phyloP scores from a whole-genome alignment of 371 early-diverging fungal species.

The Mucor velutinosus region DNA sequence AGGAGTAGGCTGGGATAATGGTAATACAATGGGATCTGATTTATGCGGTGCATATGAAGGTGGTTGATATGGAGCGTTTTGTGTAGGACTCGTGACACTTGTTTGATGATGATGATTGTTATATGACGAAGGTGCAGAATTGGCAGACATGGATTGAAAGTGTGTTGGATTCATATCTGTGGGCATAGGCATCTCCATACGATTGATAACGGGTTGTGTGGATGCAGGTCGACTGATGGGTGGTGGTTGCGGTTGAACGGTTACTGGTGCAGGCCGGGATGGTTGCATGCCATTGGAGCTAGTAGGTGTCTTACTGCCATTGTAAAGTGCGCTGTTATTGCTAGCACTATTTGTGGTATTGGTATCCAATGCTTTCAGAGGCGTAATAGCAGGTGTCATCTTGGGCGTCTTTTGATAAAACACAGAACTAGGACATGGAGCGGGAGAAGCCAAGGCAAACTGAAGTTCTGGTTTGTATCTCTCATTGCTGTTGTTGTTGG shows the following conservation, averaged over 20 bases:
- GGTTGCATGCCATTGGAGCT: background rate
- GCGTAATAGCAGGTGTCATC: background rate
- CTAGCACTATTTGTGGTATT: too few relatives aligned
- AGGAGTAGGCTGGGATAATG: background rate
- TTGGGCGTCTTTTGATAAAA: slow-evolving; percentile 9
- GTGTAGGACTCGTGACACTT: background rate
- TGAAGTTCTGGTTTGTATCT: slow-evolving; percentile 14
- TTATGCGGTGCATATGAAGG: background rate
- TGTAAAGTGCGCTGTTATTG: too few relatives aligned
- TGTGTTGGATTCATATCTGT: background rate
- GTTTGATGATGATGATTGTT: background rate
- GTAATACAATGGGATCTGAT: background rate
- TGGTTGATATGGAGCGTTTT: background rate
- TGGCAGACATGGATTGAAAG: background rate
- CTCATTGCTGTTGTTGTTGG: background rate
- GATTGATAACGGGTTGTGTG: background rate
- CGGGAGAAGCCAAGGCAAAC: background rate
- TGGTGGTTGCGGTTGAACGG: background rate
- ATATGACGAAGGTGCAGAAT: background rate
- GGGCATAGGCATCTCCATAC: slow-evolving; percentile 12
- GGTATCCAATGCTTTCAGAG: background rate
- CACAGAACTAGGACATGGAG: slow-evolving; percentile 9
- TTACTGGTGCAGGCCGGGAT: background rate
- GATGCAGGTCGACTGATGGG: background rate
- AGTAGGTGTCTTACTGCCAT: background rate